These are phyloP conservation scores for Astrothelium subdiscretum DNA, from an alignment of 495 filamentous ascomycete genomes.

Conservation along the genomic window DNA sequence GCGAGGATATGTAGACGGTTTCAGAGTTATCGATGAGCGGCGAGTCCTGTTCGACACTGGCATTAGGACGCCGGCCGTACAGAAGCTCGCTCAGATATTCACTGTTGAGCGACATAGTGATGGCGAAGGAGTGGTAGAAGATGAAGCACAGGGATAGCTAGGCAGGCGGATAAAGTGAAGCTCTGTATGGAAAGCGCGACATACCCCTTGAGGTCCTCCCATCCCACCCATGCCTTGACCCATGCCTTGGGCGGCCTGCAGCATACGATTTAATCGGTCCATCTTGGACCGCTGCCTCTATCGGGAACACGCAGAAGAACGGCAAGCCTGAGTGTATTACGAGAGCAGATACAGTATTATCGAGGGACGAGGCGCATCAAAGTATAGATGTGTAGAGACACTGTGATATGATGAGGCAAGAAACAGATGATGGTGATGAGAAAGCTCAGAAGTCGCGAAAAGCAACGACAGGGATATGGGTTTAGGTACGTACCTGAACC, in stretches of 20 bases:
- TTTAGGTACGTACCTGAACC: neutral
- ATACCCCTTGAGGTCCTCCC: neutral
- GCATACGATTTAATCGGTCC: constrained; percentile 79
- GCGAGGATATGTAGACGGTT: constrained; percentile 96
- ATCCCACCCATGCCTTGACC: constrained; percentile 38
- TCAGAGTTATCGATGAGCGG: constrained; percentile 96
- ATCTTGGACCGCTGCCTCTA: constrained; percentile 33
- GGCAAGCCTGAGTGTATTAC: neutral
- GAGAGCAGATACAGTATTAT: neutral
- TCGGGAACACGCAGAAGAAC: neutral
- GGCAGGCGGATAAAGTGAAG: neutral
- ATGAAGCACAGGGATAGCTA: neutral
- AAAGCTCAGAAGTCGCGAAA: neutral
- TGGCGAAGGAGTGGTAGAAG: neutral
- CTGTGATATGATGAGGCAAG: neutral
- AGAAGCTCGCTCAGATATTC: neutral
- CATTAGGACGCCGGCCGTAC: neutral
- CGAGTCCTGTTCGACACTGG: constrained; percentile 51
- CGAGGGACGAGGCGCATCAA: neutral
- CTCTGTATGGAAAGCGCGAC: neutral
- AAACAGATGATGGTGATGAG: neutral
- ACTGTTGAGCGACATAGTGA: neutral
- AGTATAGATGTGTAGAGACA: neutral
- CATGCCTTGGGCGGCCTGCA: constrained; percentile 69
- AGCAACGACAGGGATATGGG: neutral